Conservation (phyloP, 1,284 basidiomycete genomes). For the Ganoderma leucocontextum region DNA sequence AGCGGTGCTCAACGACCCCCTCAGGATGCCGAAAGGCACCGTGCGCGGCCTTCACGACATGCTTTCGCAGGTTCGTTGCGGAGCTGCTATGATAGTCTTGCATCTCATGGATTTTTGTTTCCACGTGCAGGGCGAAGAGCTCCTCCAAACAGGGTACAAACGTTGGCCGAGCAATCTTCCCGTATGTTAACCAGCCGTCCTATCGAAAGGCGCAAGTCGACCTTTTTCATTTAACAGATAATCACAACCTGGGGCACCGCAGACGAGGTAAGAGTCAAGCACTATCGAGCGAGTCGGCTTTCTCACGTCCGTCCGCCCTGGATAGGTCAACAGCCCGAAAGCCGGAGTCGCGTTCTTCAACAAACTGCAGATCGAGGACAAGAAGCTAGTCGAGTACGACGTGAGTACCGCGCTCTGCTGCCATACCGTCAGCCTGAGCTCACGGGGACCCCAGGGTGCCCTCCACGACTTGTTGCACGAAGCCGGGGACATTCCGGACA, state of each 20-base stretch:
- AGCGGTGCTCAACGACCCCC: not conserved
- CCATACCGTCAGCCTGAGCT: not conserved
- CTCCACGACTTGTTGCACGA: not conserved
- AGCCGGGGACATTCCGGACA: not conserved
- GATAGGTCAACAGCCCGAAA: constrained; percentile 64
- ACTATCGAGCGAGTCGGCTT: not conserved
- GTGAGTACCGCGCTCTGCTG: constrained; percentile 44
- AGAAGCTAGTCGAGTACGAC: constrained; percentile 53
- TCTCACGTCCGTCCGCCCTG: not conserved
- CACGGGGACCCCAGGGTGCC: not conserved
- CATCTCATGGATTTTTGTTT: not conserved
- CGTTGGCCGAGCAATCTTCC: not conserved
- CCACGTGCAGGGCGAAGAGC: not conserved
- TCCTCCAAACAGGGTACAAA: not conserved
- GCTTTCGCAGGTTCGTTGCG: not conserved
- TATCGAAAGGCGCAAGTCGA: not conserved
- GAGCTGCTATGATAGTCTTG: not conserved
- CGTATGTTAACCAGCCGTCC: not conserved
- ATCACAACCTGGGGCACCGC: not conserved
- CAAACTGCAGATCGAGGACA: constrained; percentile 65
- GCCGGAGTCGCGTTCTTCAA: constrained; percentile 71
- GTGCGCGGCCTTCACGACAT: not conserved
- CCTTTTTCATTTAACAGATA: not conserved
- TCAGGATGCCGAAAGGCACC: not conserved
- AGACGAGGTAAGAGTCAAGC: not conserved